Base-by-base conservation (phyloP, 768 basidiomycete species). In the Lentinus brumalis region DNA sequence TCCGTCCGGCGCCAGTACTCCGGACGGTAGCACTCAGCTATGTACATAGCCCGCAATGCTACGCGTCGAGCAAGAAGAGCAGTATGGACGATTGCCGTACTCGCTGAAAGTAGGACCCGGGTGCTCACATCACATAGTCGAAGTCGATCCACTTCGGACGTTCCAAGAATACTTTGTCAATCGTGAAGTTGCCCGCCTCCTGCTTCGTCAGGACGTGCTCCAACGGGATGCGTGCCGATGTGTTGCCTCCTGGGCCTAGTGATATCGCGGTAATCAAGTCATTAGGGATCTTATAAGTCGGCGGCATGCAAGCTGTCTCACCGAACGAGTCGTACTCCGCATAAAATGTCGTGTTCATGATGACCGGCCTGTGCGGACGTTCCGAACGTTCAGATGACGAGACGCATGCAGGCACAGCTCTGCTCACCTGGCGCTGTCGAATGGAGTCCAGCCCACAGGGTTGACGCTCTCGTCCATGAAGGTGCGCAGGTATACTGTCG, bases 401-500 rank as follows among this genome's bases (percentile, higher is more conserved):
- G 35, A 21, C 9, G 39, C 31, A 30, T 16, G 11, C 6, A 49
- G 18, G 5, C 14, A 35, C 63, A 8, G 15, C 12, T 8, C 38
- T 10, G 39, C 71, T 21, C 47, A 80, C 80, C 81, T 76, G 9
- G 72, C 70, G 61, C 70, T 72, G 60, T 74, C 69, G 62, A 84
- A 86, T 0, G 83, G 75, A 1, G 70, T 81, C 75, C 81, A 87
- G 8, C 86, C 85, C 10, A 67, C 76, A 1, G 84, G 77, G 7
- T 73, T 50, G 38, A 87, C 78, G 62, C 78, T 83, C 12, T 80
- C 74, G 55, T 88, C 85, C 86, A 88, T 88, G 53, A 77, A 81
- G 0, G 80, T 86, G 5, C 71, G 72, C 8, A 87, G 69, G 60
- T 74, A 88, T 1, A 88, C 81, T 0, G 84, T 80, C 0, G 78